A percentile compares a stretch with the other conserved stretches of the same genome.
phyloP scores from a whole-genome alignment of 2,329 filamentous ascomycete genomes.

The Arachnomyces sp. region DNA sequence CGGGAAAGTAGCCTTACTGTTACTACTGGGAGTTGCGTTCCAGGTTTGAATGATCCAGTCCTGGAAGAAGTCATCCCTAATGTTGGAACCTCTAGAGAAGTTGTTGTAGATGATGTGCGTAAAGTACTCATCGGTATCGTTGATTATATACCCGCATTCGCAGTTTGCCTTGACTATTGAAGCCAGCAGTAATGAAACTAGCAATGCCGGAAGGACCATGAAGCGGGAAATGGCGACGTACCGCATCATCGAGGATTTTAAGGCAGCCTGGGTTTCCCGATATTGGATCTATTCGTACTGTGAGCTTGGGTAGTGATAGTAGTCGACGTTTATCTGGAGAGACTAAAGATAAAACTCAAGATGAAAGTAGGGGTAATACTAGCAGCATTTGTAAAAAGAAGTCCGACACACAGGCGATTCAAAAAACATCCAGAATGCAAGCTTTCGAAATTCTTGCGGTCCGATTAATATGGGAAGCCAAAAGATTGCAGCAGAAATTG shows the following conservation, averaged over 20 bases:
- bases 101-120: conserved; percentile 20
- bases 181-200: conserved; percentile 1
- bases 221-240: background rate
- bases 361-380: no score
- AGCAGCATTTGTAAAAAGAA: no score
- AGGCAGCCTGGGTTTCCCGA: background rate
- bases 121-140: conserved; percentile 16
- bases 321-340: no score
- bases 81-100: conserved; percentile 14
- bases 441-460: no score
- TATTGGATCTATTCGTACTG: background rate
- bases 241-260: background rate
- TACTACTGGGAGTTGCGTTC: conserved; percentile 14
- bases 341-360: no score
- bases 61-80: conserved; percentile 14
- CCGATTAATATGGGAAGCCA: no score
- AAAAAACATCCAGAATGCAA: no score
- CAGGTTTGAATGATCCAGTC: conserved; percentile 23
- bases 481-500: no score
- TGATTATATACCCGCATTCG: conserved; percentile 14
- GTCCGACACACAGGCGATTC: no score
- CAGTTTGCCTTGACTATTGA: conserved; percentile 8
- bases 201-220: background rate
- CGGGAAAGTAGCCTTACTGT: conserved; percentile 17
- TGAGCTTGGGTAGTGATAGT: no score